A percentile compares a stretch with the other conserved stretches of the same genome.
phyloP scores from a whole-genome alignment of 2,329 filamentous ascomycete species.

The Penicillium sp. region DNA sequence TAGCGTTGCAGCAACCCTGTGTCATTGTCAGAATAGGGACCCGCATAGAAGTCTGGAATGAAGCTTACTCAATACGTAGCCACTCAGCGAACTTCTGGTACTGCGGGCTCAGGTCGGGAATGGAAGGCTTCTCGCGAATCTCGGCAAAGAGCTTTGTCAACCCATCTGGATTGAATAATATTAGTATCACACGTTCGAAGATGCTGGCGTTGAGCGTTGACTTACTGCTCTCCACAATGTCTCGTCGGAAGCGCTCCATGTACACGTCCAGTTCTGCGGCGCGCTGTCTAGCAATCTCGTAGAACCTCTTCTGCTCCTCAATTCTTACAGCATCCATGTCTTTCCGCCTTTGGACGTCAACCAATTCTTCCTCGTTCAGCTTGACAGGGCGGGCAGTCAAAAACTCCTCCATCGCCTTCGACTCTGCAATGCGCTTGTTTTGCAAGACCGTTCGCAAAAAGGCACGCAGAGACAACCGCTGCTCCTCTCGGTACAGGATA shows the following conservation, averaged over 20 bases:
- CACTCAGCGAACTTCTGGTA: conserved; percentile 99
- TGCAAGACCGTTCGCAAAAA: conserved; percentile 85
- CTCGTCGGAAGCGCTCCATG: conserved; percentile 79
- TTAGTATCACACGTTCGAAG: conserved; percentile 8
- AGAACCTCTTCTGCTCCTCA: conserved; percentile 91
- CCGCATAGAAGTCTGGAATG: not conserved
- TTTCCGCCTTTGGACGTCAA: conserved; percentile 78
- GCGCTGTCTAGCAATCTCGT: conserved; percentile 87
- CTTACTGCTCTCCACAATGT: conserved; percentile 72
- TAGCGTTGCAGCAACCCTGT: conserved; percentile 80
- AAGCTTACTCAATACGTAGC: conserved; percentile 78
- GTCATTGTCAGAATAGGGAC: conserved; percentile 11
- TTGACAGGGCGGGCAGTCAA: conserved; percentile 71
- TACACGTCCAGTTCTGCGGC: conserved; percentile 94
- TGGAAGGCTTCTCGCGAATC: conserved; percentile 84
- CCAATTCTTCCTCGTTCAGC: conserved; percentile 76
- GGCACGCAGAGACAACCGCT: conserved; percentile 86
- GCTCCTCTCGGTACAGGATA: conserved; percentile 78
- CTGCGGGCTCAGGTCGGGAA: conserved; percentile 85
- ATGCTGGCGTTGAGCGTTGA: conserved; percentile 30
- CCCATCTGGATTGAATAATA: conserved; percentile 58
- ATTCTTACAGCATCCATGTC: conserved; percentile 83
- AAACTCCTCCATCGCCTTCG: conserved; percentile 82
- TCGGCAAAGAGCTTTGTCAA: conserved; percentile 90
- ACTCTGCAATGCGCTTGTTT: conserved; percentile 79